Evolutionary conservation across 345 rosid species (phyloP).

Genomic region (Lenwebbia sp.): DNA sequence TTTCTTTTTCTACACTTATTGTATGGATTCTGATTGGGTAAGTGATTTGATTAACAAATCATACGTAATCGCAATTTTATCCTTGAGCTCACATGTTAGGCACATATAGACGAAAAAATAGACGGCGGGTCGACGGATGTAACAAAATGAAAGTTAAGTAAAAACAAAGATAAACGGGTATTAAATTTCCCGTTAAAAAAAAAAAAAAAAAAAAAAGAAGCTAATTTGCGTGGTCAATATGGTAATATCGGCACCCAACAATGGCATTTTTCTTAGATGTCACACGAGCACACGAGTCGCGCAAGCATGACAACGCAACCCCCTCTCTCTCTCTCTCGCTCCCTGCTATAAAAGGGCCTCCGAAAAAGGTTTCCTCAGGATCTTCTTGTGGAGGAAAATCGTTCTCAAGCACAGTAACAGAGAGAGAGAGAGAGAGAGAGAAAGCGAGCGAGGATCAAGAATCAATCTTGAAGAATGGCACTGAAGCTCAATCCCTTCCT

Average conservation of each 20-base stretch:
- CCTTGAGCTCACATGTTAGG: neutral
- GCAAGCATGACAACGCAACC: neutral
- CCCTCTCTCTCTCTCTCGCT: neutral
- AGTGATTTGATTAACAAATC: neutral
- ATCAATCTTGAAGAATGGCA: constrained; percentile 27
- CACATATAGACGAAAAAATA: neutral
- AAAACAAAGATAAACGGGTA: neutral
- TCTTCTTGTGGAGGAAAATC: neutral
- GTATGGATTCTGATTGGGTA: neutral
- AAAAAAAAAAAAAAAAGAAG: neutral
- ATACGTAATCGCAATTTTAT: neutral
- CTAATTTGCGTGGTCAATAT: neutral
- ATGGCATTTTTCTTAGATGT: neutral
- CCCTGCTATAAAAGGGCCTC: neutral
- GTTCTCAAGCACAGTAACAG: neutral
- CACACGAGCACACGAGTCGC: neutral
- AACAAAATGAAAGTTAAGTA: neutral
- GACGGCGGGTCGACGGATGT: neutral
- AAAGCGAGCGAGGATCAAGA: neutral
- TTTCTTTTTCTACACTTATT: neutral
- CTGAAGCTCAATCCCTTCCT: constrained; percentile 50
- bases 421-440: neutral
- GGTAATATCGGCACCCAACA: neutral
- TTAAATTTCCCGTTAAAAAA: neutral
- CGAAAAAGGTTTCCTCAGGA: neutral